These are phyloP conservation scores for Lentinula edodes DNA, from an alignment of 768 basidiomycete genomes.

Conservation along the genomic window DNA sequence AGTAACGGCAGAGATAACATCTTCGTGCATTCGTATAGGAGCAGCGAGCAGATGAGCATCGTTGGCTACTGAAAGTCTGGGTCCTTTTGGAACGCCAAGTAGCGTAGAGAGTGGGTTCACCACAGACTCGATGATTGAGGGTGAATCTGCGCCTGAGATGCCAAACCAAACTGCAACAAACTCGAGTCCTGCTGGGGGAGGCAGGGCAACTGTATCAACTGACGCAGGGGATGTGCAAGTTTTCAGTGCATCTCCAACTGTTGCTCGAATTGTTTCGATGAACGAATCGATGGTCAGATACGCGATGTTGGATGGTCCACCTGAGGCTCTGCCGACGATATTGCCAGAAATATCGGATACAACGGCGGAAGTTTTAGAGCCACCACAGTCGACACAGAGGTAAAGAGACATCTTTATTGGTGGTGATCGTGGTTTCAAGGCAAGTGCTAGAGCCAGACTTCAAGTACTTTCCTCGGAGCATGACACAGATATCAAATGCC, in stretches of 20 bases:
- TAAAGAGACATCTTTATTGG: constrained; percentile 46
- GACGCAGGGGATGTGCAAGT: constrained; percentile 32
- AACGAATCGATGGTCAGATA: constrained; percentile 67
- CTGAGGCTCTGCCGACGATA: constrained; percentile 60
- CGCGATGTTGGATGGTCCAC: constrained; percentile 83
- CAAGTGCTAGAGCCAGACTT: neutral
- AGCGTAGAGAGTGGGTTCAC: constrained; percentile 49
- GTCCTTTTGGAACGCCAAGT: constrained; percentile 51
- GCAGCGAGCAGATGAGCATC: constrained; percentile 84
- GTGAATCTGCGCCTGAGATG: constrained; percentile 76
- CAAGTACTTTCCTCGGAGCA: neutral
- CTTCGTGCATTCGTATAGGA: constrained; percentile 58
- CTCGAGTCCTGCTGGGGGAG: constrained; percentile 20
- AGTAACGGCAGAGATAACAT: constrained; percentile 58
- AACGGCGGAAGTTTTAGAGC: constrained; percentile 80
- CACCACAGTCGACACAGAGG: constrained; percentile 85
- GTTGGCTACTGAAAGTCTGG: constrained; percentile 61
- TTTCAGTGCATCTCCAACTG: constrained; percentile 52
- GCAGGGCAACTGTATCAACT: constrained; percentile 29
- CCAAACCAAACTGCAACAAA: constrained; percentile 81
- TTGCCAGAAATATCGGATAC: constrained; percentile 43
- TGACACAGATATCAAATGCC: neutral
- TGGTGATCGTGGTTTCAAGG: neutral
- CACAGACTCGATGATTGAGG: constrained; percentile 52
- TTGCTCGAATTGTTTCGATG: constrained; percentile 41